Conservation (phyloP, 129 eudicot genomes). For the Arctium minus region DNA sequence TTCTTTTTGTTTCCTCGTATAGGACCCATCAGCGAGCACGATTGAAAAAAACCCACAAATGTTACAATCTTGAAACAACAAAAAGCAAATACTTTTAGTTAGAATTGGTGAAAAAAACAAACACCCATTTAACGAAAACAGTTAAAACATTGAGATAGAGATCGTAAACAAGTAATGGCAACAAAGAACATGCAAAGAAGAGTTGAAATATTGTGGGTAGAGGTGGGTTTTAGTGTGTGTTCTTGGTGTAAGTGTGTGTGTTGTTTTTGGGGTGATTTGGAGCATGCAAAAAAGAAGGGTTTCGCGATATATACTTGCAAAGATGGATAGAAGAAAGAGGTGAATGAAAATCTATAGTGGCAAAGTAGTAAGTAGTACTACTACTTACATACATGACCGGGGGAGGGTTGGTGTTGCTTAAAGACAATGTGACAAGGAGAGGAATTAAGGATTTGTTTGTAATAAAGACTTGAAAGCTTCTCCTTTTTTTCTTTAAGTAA, state of each 20-base stretch:
- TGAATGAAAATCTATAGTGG: slow-evolving; percentile 12
- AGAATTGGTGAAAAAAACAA: slow-evolving; percentile 15
- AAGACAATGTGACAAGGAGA: slow-evolving; percentile 12
- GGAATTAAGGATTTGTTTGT: slow-evolving; percentile 6
- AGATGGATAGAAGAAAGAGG: slow-evolving; percentile 26
- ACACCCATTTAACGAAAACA: slow-evolving; percentile 35
- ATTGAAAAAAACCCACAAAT: slow-evolving; percentile 45
- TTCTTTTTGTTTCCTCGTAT: slow-evolving; percentile 62
- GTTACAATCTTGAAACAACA: slow-evolving; percentile 27
- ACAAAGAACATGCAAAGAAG: slow-evolving; percentile 28
- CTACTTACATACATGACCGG: background rate
- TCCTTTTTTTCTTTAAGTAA: background rate
- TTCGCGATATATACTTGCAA: slow-evolving; percentile 18
- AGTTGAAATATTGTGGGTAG: slow-evolving; percentile 10
- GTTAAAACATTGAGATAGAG: slow-evolving; percentile 12
- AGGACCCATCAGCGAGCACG: slow-evolving; percentile 55
- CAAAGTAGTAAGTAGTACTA: background rate
- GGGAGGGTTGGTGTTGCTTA: slow-evolving; percentile 26
- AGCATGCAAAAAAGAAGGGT: slow-evolving; percentile 47
- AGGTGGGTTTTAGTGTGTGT: slow-evolving; percentile 10
- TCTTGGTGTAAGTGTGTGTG: slow-evolving; percentile 26
- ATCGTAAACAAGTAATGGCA: slow-evolving; percentile 26
- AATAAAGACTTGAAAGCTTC: background rate
- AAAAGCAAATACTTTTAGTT: slow-evolving; percentile 20
- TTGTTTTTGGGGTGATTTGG: slow-evolving; percentile 14